Percentiles rank a stretch among this genome's conserved stretches.
These are phyloP conservation scores for Calendula officinalis DNA, from an alignment of 129 eudicot species.

Conservation along the genomic window DNA sequence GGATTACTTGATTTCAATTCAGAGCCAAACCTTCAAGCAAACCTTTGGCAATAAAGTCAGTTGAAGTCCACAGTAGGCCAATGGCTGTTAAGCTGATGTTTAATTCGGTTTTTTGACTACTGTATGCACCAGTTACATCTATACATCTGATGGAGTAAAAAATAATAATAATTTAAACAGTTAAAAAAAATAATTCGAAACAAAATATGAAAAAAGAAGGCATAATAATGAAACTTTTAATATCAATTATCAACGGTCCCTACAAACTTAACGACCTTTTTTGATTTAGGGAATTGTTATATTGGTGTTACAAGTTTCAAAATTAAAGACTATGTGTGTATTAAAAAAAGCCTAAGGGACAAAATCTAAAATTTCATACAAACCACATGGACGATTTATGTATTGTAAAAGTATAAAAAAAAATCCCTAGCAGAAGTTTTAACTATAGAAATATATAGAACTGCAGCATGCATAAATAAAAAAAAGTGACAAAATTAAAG, in stretches of 20 bases:
- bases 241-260: background rate
- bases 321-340: too few species aligned
- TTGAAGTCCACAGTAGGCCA: conserved; percentile 92
- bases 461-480: background rate
- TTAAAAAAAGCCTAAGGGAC: background rate
- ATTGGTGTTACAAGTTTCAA: too few species aligned
- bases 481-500: background rate
- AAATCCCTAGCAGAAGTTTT: conserved; percentile 5
- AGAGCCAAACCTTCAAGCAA: conserved; percentile 45
- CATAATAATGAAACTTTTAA: background rate
- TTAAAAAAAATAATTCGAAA: background rate
- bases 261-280: too few species aligned
- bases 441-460: conserved; percentile 5
- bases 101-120: conserved; percentile 87
- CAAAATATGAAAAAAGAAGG: background rate
- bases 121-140: conserved; percentile 95
- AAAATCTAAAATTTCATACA: too few species aligned
- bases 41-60: conserved; percentile 90
- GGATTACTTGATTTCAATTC: conserved; percentile 1
- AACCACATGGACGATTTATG: too few species aligned
- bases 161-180: background rate
- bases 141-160: conserved; percentile 62
- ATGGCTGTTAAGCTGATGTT: conserved; percentile 96
- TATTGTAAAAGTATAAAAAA: background rate
- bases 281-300: too few species aligned